These are phyloP conservation scores for Fusarium subglutinans DNA, from an alignment of 2,329 filamentous ascomycete genomes.

Conservation along the genomic window DNA sequence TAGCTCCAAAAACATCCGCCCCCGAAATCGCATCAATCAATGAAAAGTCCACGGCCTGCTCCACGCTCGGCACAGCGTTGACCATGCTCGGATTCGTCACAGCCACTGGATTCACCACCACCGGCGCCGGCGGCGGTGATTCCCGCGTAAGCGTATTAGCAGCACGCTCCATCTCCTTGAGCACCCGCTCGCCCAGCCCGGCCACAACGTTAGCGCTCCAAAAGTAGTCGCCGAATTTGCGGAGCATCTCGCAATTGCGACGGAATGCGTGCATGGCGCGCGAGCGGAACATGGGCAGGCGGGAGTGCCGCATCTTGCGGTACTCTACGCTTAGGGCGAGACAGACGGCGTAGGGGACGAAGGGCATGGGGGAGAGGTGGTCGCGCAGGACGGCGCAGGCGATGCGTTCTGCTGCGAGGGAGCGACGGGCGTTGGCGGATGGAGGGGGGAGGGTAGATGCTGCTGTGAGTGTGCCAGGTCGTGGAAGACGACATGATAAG, in stretches of 20 bases:
- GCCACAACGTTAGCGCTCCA: slow-evolving; percentile 66
- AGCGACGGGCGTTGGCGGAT: slow-evolving; percentile 65
- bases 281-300: slow-evolving; percentile 65
- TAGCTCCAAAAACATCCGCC: slow-evolving; percentile 64
- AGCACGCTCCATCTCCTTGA: slow-evolving; percentile 65
- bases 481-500: slow-evolving; percentile 65
- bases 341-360: slow-evolving; percentile 69
- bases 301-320: slow-evolving; percentile 70
- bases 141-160: slow-evolving; percentile 56
- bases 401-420: slow-evolving; percentile 66
- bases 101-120: background rate
- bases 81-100: slow-evolving; percentile 41
- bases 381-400: slow-evolving; percentile 63
- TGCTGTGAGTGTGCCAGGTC: slow-evolving; percentile 51
- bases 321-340: slow-evolving; percentile 70
- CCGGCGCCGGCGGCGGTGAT: slow-evolving; percentile 38
- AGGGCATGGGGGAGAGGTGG: slow-evolving; percentile 63
- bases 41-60: slow-evolving; percentile 53
- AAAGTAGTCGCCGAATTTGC: slow-evolving; percentile 64
- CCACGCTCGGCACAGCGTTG: slow-evolving; percentile 43
- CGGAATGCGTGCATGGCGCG: slow-evolving; percentile 65
- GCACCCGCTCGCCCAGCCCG: slow-evolving; percentile 62
- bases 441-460: slow-evolving; percentile 56
- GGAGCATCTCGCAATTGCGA: slow-evolving; percentile 62
- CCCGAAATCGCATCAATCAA: slow-evolving; percentile 56